Evolutionary conservation across 345 rosid genomes (phyloP), one percentile per base, ranked within the genome.

Genomic region (Citrus hindsii): DNA sequence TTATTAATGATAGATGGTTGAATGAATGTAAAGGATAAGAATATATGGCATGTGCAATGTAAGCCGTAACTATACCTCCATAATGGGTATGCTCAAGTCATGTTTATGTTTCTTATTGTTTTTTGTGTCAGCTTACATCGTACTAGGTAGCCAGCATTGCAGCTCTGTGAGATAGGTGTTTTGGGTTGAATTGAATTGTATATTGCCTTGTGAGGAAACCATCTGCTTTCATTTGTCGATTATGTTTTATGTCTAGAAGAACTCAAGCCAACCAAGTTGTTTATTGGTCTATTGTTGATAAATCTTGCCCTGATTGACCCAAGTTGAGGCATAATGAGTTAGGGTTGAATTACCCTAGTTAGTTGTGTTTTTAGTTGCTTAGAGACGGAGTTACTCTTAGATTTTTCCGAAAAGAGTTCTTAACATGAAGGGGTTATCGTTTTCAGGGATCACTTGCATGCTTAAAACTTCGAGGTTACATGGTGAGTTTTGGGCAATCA

Each of bases 401-500:
- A 14, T 40, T 19, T 60, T 9, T 21, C 8, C 0, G 27, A n/a
- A 61, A 7, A 22, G 22, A 37, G 42, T 51, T 77, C 33, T 56
- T 69, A 2, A 77, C 38, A 21, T n/a, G 51, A 0, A 74, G 6
- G 77, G 33, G 46, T 28, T 30, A 4, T 69, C 6, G 8, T 62
- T 30, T 86, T 22, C 79, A 96, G 97, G 97, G 99, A 65, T 96
- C 98, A 10, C 69, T 94, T 86, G 95, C 83, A 3, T 91, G 97
- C 89, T 85, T 94, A 74, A 94, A 89, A 87, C 71, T 67, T 63
- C 87, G 93, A 4, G 97, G 99, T 30, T 89, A 88, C 86, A 88
- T 92, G 97, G 97, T 96, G 85, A 86, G 90, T 76, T 94, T 88
- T 61, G 97, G 99, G 70, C 95, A 91, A 83, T 94, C 98, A 53